These are phyloP conservation scores for Saccharomyces pastorianus DNA, from an alignment of 1,139 yeast species.

Conservation along the genomic window DNA sequence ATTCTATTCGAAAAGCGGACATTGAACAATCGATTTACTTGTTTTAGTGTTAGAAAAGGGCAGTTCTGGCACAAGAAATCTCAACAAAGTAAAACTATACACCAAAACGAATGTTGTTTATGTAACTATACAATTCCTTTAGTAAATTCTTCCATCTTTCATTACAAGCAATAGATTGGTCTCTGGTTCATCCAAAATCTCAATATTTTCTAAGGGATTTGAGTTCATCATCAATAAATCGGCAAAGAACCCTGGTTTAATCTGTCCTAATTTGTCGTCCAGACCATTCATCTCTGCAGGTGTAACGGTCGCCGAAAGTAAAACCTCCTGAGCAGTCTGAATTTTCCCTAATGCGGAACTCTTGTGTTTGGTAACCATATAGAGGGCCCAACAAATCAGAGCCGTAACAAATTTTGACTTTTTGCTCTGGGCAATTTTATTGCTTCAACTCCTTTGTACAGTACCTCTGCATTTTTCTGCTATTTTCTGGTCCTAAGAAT, in stretches of 20 bases:
- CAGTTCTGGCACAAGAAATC: no score
- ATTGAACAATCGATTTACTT: no score
- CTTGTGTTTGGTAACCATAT: slow-evolving; percentile 11
- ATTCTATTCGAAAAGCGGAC: no score
- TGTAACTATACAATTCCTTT: not conserved
- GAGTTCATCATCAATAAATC: slow-evolving; percentile 9
- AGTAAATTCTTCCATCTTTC: not conserved
- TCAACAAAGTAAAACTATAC: no score
- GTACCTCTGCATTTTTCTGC: slow-evolving; percentile 5
- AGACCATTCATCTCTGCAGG: not conserved
- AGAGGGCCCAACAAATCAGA: slow-evolving; percentile 9
- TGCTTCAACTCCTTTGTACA: slow-evolving; percentile 7
- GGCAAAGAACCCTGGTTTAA: slow-evolving; percentile 8
- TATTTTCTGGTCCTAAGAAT: slow-evolving; percentile 6
- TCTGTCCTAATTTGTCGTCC: slow-evolving; percentile 6
- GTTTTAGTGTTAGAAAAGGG: no score
- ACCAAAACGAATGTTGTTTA: no score
- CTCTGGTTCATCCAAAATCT: slow-evolving; percentile 9
- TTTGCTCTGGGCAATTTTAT: slow-evolving; percentile 7
- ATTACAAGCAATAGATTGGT: not conserved
- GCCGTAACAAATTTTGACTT: slow-evolving; percentile 10
- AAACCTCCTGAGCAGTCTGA: slow-evolving; percentile 6
- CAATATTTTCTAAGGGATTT: slow-evolving; percentile 8
- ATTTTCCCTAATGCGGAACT: slow-evolving; percentile 9
- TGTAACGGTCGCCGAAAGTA: not conserved